Evolutionary conservation across 805 yeast genomes (phyloP).

Genomic region (Ogataea paradorogensis): DNA sequence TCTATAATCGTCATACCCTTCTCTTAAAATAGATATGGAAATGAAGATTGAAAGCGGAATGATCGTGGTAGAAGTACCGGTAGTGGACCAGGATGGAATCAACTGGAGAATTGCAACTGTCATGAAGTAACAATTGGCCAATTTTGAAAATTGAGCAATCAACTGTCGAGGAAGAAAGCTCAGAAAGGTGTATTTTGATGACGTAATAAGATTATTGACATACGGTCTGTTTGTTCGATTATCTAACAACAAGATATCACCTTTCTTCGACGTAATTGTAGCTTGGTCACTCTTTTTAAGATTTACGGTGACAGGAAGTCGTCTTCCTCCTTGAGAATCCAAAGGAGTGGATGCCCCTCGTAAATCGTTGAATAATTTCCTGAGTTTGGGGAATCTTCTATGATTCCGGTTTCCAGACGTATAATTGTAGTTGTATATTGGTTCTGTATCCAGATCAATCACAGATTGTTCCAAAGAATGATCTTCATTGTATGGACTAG

Average conservation of each 20-base stretch:
- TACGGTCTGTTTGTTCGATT: constrained; percentile 66
- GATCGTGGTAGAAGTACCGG: constrained; percentile 93
- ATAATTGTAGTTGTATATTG: constrained; percentile 8
- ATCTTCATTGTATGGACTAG: not conserved
- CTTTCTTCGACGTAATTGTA: constrained; percentile 29
- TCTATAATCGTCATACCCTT: constrained; percentile 89
- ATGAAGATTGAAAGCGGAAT: constrained; percentile 84
- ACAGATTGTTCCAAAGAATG: constrained; percentile 21
- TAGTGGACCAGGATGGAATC: constrained; percentile 97
- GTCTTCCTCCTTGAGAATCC: constrained; percentile 67
- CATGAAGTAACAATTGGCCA: constrained; percentile 90
- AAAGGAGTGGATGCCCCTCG: constrained; percentile 46
- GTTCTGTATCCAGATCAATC: constrained; percentile 27
- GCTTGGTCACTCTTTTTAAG: constrained; percentile 33
- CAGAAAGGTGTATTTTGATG: constrained; percentile 79
- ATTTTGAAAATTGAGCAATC: constrained; percentile 84
- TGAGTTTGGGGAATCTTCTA: constrained; percentile 7
- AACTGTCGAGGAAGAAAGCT: constrained; percentile 87
- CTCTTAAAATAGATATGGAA: constrained; percentile 84
- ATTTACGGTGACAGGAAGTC: constrained; percentile 61
- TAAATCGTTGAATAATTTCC: constrained; percentile 29
- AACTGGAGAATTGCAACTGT: constrained; percentile 88
- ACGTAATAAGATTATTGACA: constrained; percentile 66
- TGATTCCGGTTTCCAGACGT: constrained; percentile 1
- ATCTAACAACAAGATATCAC: constrained; percentile 50